Base-by-base conservation (phyloP, 2,329 filamentous ascomycete genomes). In the Aphanoascus verrucosus region DNA sequence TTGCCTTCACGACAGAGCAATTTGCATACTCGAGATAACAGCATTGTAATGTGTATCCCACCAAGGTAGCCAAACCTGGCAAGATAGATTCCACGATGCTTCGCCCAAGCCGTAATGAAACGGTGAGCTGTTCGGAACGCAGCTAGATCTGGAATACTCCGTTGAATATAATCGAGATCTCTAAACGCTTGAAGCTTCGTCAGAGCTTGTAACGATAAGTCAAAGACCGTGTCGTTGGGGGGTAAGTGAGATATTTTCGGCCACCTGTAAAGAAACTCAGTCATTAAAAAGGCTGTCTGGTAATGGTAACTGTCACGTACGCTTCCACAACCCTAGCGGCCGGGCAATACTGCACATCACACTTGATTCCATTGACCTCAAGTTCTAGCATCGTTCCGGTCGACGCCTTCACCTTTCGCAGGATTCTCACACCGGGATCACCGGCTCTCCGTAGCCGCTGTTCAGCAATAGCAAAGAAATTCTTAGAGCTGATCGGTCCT, bases 331-430 rank as follows among this genome's bases (percentile, higher is more conserved):
- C 68, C 31, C 69, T 68, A 2, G 74, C 68, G 1, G 82, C 79
- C 5, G 80, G 74, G 58, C 81, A 85, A 62, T 86, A 86, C 56
- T 85, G 82, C 47, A 87, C 67, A 62, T 85, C 80, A 60, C 84
- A 72, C 56, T 74, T 80, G 59, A 85, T 69, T 8, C 73, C 77
- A 3, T 68, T 63, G n/a, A 84, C 69, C 41, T 77, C 75, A 3
- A 86, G 67, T 59, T 85, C 81, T 4, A 86, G 70, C 79, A 84
- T 84, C 0, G 76, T 81, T 7, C 81, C 81, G 0, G 78, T 76
- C 47, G 74, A 74, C 1, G 80, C 76, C 45, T 77, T 76, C 7
- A 84, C 78, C 49, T 76, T 77, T 41, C 81, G 75, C 14, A 84
- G 61, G 9, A 84, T 69, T 19, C 64, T 71, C 37, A 84, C 65